These are phyloP conservation scores for Macrophomina tecta DNA, from an alignment of 2,329 filamentous ascomycete species.

Conservation along the genomic window DNA sequence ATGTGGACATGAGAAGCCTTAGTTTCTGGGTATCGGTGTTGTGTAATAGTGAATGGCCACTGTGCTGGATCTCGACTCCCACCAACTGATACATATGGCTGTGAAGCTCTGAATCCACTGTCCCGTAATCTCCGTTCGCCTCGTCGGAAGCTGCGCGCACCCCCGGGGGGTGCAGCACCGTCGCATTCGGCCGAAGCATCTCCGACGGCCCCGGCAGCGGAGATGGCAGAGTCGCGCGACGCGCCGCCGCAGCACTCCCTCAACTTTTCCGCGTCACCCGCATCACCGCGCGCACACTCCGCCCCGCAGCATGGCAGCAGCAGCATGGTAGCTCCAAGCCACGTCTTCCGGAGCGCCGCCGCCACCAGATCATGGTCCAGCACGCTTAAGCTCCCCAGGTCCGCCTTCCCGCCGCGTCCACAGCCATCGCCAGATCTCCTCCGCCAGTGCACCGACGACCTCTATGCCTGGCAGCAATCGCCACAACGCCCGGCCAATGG, in stretches of 20 bases:
- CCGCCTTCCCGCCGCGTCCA: conserved; percentile 56
- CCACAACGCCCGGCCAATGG: conserved; percentile 49
- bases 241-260: not conserved
- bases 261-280: conserved; percentile 18
- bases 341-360: conserved; percentile 22
- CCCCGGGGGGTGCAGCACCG: not conserved
- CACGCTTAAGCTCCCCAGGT: conserved; percentile 56
- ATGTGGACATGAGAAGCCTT: no score
- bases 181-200: not conserved
- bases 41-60: no score
- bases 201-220: conserved; percentile 7
- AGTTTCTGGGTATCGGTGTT: no score
- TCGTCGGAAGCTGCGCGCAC: no score
- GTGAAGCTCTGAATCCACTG: no score
- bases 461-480: conserved; percentile 84
- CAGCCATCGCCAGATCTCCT: conserved; percentile 60
- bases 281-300: not conserved
- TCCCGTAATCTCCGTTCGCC: no score
- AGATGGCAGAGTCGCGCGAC: conserved; percentile 12
- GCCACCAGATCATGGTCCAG: conserved; percentile 41
- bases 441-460: conserved; percentile 78
- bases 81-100: no score
- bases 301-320: conserved; percentile 27
- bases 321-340: conserved; percentile 29
- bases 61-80: no score